phyloP scores from a whole-genome alignment of 148 eudicot species.

The Simmondsia chinensis region DNA sequence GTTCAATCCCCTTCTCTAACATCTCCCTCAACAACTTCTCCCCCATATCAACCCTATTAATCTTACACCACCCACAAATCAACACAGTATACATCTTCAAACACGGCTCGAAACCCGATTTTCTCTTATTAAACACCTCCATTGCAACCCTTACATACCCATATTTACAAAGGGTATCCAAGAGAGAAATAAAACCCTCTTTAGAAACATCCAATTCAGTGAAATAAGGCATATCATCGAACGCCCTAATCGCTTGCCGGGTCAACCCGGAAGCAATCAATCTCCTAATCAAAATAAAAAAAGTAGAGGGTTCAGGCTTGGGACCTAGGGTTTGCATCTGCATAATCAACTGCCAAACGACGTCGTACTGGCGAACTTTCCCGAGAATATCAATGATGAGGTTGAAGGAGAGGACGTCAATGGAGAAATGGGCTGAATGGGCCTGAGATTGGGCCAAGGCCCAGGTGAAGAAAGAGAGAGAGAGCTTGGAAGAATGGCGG shows the following conservation, averaged over 20 bases:
- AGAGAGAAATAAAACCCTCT: constrained; percentile 35
- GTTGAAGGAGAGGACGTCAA: constrained; percentile 34
- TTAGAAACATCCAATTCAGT: constrained; percentile 10
- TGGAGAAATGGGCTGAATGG: constrained; percentile 13
- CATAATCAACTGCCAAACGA: constrained; percentile 62
- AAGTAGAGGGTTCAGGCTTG: constrained; percentile 43
- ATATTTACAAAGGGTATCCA: constrained; percentile 87
- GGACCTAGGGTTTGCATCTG: constrained; percentile 34
- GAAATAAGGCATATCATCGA: constrained; percentile 69
- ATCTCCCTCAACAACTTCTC: constrained; percentile 69
- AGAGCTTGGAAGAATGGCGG: constrained; percentile 50
- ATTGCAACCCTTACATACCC: constrained; percentile 62
- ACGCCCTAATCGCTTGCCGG: constrained; percentile 63
- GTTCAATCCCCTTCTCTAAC: constrained; percentile 60
- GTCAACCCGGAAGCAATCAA: constrained; percentile 63
- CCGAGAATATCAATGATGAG: constrained; percentile 51
- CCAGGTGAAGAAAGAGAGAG: constrained; percentile 64
- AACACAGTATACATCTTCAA: constrained; percentile 61
- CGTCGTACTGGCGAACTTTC: constrained; percentile 78
- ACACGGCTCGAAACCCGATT: constrained; percentile 27
- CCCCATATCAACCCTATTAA: constrained; percentile 49
- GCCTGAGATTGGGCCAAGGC: constrained; percentile 17
- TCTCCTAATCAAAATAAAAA: constrained; percentile 49
- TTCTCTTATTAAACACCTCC: constrained; percentile 69
- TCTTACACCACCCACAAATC: constrained; percentile 87